Conservation (phyloP, 257 asterid species). For the Solanum tarapatanum region DNA sequence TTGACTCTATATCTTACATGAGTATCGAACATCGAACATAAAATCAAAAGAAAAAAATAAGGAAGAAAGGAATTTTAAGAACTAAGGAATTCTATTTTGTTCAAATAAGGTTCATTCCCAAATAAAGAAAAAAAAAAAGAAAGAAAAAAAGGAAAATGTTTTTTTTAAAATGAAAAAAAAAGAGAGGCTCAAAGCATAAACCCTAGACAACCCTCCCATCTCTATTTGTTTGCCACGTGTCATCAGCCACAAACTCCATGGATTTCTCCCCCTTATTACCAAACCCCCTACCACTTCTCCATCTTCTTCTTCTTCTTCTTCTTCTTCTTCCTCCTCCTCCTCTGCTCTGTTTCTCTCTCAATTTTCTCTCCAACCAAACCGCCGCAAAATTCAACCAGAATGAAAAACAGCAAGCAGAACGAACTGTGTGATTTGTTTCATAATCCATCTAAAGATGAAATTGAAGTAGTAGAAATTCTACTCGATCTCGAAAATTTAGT, state of each 20-base stretch:
- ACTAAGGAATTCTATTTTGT: background rate
- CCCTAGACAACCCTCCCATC: constrained; percentile 37
- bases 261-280: constrained; percentile 9
- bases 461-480: constrained; percentile 26
- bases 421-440: background rate
- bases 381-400: background rate
- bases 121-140: no score
- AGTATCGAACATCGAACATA: background rate
- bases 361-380: background rate
- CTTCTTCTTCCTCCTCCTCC: background rate
- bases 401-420: constrained; percentile 6
- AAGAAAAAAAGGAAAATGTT: no score
- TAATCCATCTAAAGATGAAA: constrained; percentile 22
- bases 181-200: constrained; percentile 5
- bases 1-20: no score
- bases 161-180: no score
- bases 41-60: no score
- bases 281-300: background rate
- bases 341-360: background rate
- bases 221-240: constrained; percentile 43
- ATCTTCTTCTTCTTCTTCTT: background rate
- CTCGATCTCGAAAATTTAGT: constrained; percentile 17
- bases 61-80: background rate
- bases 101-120: background rate
- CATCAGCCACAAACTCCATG: constrained; percentile 17